Percentiles rank a stretch among this genome's conserved stretches.
Conservation (phyloP, 257 asterid species). For the Mitragyna speciosa region DNA sequence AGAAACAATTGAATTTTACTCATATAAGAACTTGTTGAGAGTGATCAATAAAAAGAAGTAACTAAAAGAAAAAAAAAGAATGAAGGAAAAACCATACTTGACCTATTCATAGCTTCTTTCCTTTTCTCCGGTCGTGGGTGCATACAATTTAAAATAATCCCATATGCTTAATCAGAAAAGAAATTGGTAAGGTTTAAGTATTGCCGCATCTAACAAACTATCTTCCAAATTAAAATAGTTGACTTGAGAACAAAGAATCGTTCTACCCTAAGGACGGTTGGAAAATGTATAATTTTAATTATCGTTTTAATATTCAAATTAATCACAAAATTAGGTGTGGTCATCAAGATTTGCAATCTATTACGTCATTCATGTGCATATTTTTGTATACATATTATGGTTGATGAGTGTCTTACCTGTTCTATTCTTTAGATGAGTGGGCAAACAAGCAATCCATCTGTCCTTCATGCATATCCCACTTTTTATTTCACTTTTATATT, state of each 20-base stretch:
- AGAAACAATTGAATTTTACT: too few relatives aligned
- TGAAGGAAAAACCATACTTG: too few relatives aligned
- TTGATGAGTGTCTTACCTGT: not conserved
- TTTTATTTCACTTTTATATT: not conserved
- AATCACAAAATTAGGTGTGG: not conserved
- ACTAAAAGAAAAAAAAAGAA: too few relatives aligned
- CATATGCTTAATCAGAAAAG: too few relatives aligned
- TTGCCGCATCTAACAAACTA: not conserved
- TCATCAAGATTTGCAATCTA: not conserved
- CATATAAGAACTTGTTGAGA: too few relatives aligned
- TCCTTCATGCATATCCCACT: constrained; percentile 31
- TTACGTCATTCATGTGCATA: not conserved
- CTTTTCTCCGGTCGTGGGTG: too few relatives aligned
- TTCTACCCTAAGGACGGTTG: not conserved
- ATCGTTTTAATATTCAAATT: not conserved
- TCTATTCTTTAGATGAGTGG: constrained; percentile 22
- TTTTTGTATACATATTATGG: not conserved
- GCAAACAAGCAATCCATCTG: constrained; percentile 34
- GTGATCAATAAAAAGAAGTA: too few relatives aligned
- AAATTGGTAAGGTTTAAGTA: not conserved
- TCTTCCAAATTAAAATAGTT: constrained; percentile 8
- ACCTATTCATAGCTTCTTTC: too few relatives aligned
- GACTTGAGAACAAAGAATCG: constrained; percentile 14
- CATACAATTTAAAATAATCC: too few relatives aligned
- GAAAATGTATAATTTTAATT: not conserved